These are phyloP conservation scores for Neolentinus lepideus DNA, from an alignment of 1,284 basidiomycete species.

Conservation along the genomic window DNA sequence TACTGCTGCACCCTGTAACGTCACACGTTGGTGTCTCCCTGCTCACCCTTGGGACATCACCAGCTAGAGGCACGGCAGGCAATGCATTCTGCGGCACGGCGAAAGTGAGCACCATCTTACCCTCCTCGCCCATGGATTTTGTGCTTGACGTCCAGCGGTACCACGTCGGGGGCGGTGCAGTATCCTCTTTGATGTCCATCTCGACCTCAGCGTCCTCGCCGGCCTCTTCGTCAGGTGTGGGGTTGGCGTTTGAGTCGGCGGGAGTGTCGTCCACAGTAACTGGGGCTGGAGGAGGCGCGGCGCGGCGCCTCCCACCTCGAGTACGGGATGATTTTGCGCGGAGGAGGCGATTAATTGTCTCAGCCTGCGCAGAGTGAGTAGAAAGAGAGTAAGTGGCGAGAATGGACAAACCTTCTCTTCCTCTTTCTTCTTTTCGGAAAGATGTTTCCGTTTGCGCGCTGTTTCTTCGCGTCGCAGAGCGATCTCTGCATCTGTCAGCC, in stretches of 20 bases:
- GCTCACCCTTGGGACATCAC: slow-evolving; percentile 11
- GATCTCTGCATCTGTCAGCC: slow-evolving; percentile 78
- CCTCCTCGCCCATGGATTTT: slow-evolving; percentile 12
- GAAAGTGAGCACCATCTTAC: slow-evolving; percentile 36
- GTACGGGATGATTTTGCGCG: slow-evolving; percentile 75
- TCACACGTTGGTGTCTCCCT: slow-evolving; percentile 30
- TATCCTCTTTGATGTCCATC: slow-evolving; percentile 9
- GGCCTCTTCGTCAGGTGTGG: slow-evolving; percentile 22
- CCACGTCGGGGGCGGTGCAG: slow-evolving; percentile 35
- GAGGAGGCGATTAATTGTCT: slow-evolving; percentile 87
- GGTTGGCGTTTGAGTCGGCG: slow-evolving; percentile 33
- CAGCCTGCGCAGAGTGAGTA: slow-evolving; percentile 37
- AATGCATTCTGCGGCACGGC: slow-evolving; percentile 40
- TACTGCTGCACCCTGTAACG: slow-evolving; percentile 36
- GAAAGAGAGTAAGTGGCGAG: not conserved
- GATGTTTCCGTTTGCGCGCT: slow-evolving; percentile 77
- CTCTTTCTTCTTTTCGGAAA: slow-evolving; percentile 86
- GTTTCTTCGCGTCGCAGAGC: slow-evolving; percentile 81
- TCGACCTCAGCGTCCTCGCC: slow-evolving; percentile 24
- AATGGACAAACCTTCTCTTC: slow-evolving; percentile 72
- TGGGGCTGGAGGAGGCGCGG: not conserved
- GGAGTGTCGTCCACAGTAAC: slow-evolving; percentile 34
- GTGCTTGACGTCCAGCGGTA: slow-evolving; percentile 55
- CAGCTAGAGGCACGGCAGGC: slow-evolving; percentile 14
- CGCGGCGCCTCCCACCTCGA: slow-evolving; percentile 45